Evolutionary conservation across 441 rosid species (phyloP).

Genomic region (Corymbia citriodora): DNA sequence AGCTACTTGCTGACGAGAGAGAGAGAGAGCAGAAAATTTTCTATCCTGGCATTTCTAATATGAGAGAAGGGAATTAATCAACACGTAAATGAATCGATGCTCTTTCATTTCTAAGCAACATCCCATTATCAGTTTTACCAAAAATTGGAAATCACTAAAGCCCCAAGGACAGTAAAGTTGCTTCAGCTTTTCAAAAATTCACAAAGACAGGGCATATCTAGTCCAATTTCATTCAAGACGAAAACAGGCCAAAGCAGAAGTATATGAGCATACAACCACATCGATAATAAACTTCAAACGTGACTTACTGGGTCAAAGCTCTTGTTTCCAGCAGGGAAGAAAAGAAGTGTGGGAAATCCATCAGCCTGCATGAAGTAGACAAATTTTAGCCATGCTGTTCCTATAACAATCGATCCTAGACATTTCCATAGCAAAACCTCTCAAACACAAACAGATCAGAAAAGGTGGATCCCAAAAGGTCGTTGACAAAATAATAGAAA

Average conservation of each 20-base stretch:
- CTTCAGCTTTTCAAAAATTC: neutral
- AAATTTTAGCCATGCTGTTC: neutral
- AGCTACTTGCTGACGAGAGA: neutral
- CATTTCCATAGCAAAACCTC: neutral
- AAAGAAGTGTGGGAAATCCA: constrained; percentile 90
- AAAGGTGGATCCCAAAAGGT: neutral
- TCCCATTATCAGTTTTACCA: neutral
- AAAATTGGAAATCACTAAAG: neutral
- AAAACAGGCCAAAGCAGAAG: neutral
- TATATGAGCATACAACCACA: neutral
- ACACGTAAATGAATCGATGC: neutral
- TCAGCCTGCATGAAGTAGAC: constrained; percentile 47
- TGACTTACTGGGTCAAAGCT: constrained; percentile 85
- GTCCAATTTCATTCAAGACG: neutral
- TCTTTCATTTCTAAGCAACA: neutral
- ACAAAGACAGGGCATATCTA: neutral
- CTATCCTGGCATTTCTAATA: neutral
- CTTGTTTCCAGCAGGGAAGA: constrained; percentile 98
- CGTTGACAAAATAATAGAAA: neutral
- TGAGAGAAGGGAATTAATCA: neutral
- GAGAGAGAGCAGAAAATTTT: neutral
- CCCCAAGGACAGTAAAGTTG: neutral
- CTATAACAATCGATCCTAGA: neutral
- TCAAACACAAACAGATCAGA: neutral
- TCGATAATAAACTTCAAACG: neutral